Evolutionary conservation across 768 basidiomycete species (phyloP).

Genomic region (Butyriboletus loyo): DNA sequence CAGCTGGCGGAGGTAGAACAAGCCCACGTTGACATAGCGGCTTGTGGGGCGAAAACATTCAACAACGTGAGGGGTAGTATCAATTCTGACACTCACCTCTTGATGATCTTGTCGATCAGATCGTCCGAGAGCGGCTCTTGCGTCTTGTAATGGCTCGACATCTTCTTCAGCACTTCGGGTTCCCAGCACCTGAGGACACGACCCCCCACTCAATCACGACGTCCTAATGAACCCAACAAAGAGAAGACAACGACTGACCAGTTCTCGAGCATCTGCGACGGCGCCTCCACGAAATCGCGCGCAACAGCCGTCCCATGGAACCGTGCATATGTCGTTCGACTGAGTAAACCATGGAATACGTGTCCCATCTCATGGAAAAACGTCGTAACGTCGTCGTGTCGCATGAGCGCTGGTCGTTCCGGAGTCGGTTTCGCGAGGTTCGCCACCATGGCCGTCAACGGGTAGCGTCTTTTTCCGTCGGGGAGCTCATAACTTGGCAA

Average conservation of each 20-base stretch:
- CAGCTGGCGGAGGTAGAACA: conserved; percentile 67
- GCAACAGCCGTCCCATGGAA: conserved; percentile 86
- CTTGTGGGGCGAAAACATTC: conserved; percentile 32
- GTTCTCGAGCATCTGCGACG: conserved; percentile 90
- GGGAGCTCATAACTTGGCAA: conserved; percentile 59
- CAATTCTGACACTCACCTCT: conserved; percentile 46
- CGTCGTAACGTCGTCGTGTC: conserved; percentile 84
- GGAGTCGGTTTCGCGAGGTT: conserved; percentile 85
- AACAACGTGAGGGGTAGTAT: background rate
- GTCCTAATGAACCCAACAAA: background rate
- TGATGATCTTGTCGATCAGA: conserved; percentile 71
- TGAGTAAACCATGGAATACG: conserved; percentile 67
- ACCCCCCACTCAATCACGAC: background rate
- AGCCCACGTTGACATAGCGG: conserved; percentile 77
- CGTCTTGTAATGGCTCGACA: conserved; percentile 79
- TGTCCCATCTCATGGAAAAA: conserved; percentile 93
- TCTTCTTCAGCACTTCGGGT: conserved; percentile 65
- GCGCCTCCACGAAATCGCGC: conserved; percentile 85
- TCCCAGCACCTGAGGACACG: conserved; percentile 66
- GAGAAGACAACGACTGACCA: conserved; percentile 44
- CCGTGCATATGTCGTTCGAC: conserved; percentile 62
- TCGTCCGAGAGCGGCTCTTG: conserved; percentile 67
- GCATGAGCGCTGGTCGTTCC: conserved; percentile 78
- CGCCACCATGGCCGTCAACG: conserved; percentile 83
- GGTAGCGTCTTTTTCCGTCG: conserved; percentile 64